Percentiles rank a stretch among this genome's conserved stretches.
Evolutionary conservation across 164 flowering plant species (phyloP).

Genomic region (Nelumbo lutea): DNA sequence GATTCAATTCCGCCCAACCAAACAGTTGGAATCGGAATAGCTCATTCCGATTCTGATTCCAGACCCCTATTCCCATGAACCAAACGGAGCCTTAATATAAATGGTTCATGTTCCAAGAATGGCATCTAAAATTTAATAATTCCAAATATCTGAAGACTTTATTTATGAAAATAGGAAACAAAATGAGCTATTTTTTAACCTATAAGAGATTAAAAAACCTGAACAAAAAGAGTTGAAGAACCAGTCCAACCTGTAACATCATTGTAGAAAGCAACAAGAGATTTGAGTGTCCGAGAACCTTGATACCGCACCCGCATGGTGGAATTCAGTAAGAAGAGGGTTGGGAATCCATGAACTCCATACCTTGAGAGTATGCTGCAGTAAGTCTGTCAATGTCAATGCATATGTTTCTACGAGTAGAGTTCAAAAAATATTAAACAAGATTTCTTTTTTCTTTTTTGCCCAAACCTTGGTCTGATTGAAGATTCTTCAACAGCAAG

Average conservation of each 20-base stretch:
- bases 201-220: neutral
- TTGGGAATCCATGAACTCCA: conserved; percentile 96
- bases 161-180: neutral
- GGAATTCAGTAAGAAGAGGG: conserved; percentile 75
- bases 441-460: neutral
- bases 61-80: too few species aligned
- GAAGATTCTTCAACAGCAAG: conserved; percentile 86
- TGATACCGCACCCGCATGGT: conserved; percentile 73
- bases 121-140: too few species aligned
- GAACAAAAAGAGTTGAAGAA: neutral
- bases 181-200: neutral
- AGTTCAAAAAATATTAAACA: neutral
- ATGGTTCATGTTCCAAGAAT: too few species aligned
- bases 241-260: conserved; percentile 65
- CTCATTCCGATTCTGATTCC: too few species aligned
- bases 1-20: too few species aligned
- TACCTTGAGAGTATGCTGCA: conserved; percentile 78
- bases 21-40: too few species aligned
- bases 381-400: conserved; percentile 12
- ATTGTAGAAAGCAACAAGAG: conserved; percentile 63
- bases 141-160: too few species aligned
- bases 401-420: neutral
- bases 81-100: too few species aligned
- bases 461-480: conserved; percentile 74
- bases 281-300: conserved; percentile 60